These are phyloP conservation scores for Talaromyces sp. DNA, from an alignment of 2,329 filamentous ascomycete genomes.

Conservation along the genomic window DNA sequence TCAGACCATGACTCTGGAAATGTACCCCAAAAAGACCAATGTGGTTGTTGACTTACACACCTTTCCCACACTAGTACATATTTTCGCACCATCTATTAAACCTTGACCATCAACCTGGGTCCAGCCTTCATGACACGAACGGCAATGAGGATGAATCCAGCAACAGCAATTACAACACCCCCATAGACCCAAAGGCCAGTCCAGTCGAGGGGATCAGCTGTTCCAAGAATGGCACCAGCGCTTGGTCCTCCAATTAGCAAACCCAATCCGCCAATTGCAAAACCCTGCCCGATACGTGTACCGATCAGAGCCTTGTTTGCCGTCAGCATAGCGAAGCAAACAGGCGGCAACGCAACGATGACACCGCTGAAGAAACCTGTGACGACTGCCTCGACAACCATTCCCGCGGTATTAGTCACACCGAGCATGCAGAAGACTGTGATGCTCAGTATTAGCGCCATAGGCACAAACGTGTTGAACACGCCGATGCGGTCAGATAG, in stretches of 20 bases:
- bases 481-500: conserved; percentile 49
- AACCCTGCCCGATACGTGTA: conserved; percentile 52
- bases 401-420: conserved; percentile 18
- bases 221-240: conserved; percentile 42
- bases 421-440: conserved; percentile 18
- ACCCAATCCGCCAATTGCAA: conserved; percentile 41
- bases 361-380: conserved; percentile 41
- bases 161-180: conserved; percentile 16
- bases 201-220: conserved; percentile 25
- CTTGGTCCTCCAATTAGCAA: conserved; percentile 47
- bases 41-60: too few species aligned
- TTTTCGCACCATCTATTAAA: background rate
- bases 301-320: conserved; percentile 45
- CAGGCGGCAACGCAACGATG: conserved; percentile 32
- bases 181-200: conserved; percentile 29
- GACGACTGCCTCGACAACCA: conserved; percentile 25
- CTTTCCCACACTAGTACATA: too few species aligned
- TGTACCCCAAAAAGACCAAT: too few species aligned
- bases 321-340: conserved; percentile 22
- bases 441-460: conserved; percentile 22
- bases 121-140: conserved; percentile 8
- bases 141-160: conserved; percentile 11
- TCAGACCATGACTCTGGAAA: too few species aligned
- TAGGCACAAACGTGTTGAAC: conserved; percentile 40
- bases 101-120: conserved; percentile 1